These are phyloP conservation scores for Mucor plumbeus DNA, from an alignment of 371 early-diverging fungal genomes.

Conservation along the genomic window DNA sequence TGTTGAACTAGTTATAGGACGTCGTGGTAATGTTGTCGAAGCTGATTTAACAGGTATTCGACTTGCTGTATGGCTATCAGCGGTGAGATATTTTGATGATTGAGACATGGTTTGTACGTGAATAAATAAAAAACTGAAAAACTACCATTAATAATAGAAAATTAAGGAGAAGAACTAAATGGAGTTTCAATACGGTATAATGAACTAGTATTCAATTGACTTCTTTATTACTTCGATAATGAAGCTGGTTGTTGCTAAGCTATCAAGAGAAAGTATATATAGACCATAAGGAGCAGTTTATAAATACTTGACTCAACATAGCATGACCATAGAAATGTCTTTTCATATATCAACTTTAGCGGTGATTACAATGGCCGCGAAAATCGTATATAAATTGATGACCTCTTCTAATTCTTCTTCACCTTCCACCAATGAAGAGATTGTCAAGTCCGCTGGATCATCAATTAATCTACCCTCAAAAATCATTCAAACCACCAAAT, in stretches of 20 bases:
- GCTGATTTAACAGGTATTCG: slow-evolving; percentile 17
- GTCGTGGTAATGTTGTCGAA: slow-evolving; percentile 7
- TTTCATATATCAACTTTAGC: neutral
- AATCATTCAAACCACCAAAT: slow-evolving; percentile 2
- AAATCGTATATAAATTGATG: neutral
- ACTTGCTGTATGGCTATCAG: neutral
- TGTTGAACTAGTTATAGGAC: neutral
- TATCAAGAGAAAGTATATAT: neutral
- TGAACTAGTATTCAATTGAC: neutral
- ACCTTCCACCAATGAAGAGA: neutral
- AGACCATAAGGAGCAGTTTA: neutral
- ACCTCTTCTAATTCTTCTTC: neutral
- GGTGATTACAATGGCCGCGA: neutral
- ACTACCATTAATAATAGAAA: neutral
- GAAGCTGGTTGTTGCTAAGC: neutral
- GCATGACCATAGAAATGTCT: neutral
- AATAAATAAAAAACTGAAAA: neutral
- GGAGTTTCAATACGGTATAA: slow-evolving; percentile 2
- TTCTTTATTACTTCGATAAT: too few relatives aligned
- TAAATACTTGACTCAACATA: too few relatives aligned
- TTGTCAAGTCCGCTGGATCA: neutral
- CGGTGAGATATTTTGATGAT: slow-evolving; percentile 9
- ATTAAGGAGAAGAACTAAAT: slow-evolving; percentile 5
- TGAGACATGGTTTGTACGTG: slow-evolving; percentile 6
- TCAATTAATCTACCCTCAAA: neutral